Conservation (phyloP, 1,284 basidiomycete species). For the Wallemia ichthyophaga region DNA sequence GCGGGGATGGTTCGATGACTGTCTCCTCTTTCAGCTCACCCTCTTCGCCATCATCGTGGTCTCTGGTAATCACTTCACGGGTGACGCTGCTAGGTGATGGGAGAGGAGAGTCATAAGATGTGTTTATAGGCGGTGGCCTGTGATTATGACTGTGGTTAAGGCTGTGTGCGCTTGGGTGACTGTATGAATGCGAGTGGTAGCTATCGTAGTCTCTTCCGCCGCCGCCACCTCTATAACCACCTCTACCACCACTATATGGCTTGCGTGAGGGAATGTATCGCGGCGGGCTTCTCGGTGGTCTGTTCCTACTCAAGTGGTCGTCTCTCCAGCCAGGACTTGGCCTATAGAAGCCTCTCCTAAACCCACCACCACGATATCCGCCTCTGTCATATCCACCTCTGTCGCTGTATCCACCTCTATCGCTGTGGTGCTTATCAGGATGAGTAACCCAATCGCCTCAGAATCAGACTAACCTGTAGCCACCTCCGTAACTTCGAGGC, state of each 20-base stretch:
- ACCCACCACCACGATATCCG: not conserved
- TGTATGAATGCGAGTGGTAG: not conserved
- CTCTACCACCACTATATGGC: not conserved
- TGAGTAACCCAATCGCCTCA: too few species aligned
- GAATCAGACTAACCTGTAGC: not conserved
- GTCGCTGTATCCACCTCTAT: not conserved
- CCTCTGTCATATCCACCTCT: not conserved
- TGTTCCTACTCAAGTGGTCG: not conserved
- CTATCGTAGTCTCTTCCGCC: not conserved
- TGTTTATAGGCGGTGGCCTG: not conserved
- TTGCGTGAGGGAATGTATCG: not conserved
- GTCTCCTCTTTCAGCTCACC: not conserved
- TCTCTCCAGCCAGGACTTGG: not conserved
- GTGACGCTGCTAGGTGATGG: not conserved
- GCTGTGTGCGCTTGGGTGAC: too few species aligned
- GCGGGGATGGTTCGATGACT: not conserved
- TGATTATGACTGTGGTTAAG: too few species aligned
- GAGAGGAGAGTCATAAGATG: not conserved
- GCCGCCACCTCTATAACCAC: not conserved
- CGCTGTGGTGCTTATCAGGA: too few species aligned
- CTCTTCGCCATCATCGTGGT: not conserved
- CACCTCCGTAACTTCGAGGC: not conserved
- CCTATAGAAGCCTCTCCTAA: not conserved
- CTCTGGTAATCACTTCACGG: not conserved
- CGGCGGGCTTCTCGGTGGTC: not conserved